These are phyloP conservation scores for Akanthomyces muscarius DNA, from an alignment of 2,329 filamentous ascomycete species.

Conservation along the genomic window DNA sequence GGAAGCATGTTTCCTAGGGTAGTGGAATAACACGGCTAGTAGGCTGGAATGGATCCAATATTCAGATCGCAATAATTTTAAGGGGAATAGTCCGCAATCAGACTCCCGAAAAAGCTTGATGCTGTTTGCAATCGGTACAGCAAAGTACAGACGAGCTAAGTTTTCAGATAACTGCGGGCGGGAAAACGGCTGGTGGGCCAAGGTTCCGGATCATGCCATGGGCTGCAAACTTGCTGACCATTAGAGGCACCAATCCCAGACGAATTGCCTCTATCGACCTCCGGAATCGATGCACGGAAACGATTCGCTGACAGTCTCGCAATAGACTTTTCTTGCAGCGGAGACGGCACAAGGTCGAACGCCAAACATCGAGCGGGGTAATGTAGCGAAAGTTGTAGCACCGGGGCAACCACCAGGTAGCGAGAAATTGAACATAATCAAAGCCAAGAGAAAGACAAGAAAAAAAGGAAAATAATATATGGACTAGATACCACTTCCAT, in stretches of 20 bases:
- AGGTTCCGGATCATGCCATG: not conserved
- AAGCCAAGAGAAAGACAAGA: not conserved
- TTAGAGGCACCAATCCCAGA: not conserved
- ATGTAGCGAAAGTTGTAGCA: not conserved
- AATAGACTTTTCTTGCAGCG: not conserved
- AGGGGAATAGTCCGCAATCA: too few species aligned
- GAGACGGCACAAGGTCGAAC: not conserved
- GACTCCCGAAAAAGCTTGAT: not conserved
- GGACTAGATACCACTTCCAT: not conserved
- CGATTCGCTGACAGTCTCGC: not conserved
- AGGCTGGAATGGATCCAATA: too few species aligned
- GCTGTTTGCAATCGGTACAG: not conserved
- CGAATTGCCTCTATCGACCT: not conserved
- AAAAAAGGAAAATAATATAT: not conserved
- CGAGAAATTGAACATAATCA: not conserved
- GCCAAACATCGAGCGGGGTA: not conserved
- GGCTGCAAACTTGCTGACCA: not conserved
- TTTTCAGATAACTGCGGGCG: not conserved
- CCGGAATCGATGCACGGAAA: not conserved
- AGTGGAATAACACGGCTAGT: too few species aligned
- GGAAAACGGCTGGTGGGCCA: not conserved
- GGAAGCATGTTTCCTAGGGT: too few species aligned
- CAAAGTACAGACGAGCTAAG: not conserved
- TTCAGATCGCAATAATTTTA: too few species aligned
- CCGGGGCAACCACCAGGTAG: not conserved